Conservation (phyloP, 2,329 filamentous ascomycete species). For the Monosporascus ibericus region DNA sequence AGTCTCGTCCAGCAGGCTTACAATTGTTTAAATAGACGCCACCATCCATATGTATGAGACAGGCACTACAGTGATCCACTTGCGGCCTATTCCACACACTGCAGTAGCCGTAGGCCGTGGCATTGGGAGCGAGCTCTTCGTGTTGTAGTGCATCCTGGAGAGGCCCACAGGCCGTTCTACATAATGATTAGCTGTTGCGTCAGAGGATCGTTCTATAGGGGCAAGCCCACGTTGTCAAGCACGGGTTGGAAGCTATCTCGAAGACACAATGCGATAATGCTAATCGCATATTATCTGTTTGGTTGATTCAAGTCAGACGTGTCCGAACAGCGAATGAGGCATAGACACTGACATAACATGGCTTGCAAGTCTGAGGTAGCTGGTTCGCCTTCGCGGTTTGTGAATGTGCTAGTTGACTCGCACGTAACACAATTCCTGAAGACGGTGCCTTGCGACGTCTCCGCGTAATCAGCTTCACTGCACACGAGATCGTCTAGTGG, state of each 20-base stretch:
- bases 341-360: constrained; percentile 44
- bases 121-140: constrained; percentile 40
- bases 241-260: constrained; percentile 36
- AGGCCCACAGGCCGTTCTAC: constrained; percentile 46
- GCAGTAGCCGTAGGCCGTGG: constrained; percentile 49
- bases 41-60: constrained; percentile 33
- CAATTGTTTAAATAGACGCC: constrained; percentile 47
- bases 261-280: constrained; percentile 51
- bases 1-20: constrained; percentile 22
- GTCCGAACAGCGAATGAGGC: not conserved
- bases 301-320: constrained; percentile 11
- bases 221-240: constrained; percentile 43
- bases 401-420: constrained; percentile 44
- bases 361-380: constrained; percentile 44
- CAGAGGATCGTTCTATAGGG: not conserved
- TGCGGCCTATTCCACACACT: constrained; percentile 36
- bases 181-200: constrained; percentile 16
- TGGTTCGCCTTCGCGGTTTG: constrained; percentile 27
- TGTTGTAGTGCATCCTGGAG: constrained; percentile 41
- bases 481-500: constrained; percentile 43
- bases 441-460: constrained; percentile 36
- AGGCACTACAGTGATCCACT: constrained; percentile 39
- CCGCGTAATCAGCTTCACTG: constrained; percentile 31
- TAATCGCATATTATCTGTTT: constrained; percentile 52
- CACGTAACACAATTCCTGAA: constrained; percentile 48